These are phyloP conservation scores for Zarea fungicola DNA, from an alignment of 2,329 filamentous ascomycete species.

Conservation along the genomic window DNA sequence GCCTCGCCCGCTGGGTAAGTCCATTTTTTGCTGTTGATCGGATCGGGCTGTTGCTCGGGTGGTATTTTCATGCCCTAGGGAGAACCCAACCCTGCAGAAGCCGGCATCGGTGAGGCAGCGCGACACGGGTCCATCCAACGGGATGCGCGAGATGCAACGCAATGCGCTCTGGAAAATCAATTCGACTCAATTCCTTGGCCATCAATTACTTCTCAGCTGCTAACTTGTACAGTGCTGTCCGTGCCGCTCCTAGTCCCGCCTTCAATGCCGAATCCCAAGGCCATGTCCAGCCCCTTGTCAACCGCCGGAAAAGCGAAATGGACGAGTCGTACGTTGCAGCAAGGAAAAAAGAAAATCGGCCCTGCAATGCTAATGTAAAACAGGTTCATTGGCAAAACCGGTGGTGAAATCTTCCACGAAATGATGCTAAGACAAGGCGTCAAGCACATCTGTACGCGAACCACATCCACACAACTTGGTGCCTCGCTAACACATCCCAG, in stretches of 20 bases:
- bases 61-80: neutral
- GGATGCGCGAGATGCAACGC: too few relatives aligned
- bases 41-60: neutral
- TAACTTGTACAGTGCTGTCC: constrained; percentile 30
- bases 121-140: neutral
- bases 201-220: neutral
- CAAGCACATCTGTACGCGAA: constrained; percentile 66
- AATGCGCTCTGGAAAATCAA: too few relatives aligned
- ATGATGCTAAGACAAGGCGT: constrained; percentile 95
- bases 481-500: neutral
- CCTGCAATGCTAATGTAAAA: constrained; percentile 47
- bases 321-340: constrained; percentile 68
- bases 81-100: constrained; percentile 10
- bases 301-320: constrained; percentile 56
- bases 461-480: too few relatives aligned
- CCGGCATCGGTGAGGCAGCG: constrained; percentile 13
- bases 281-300: constrained; percentile 66
- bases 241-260: constrained; percentile 58
- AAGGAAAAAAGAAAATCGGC: constrained; percentile 78
- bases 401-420: constrained; percentile 96
- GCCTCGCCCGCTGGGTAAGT: constrained; percentile 47
- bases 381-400: constrained; percentile 77
- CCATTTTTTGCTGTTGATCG: constrained; percentile 7
- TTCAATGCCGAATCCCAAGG: constrained; percentile 48
- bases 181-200: too few relatives aligned